Evolutionary conservation across 2,329 filamentous ascomycete genomes (phyloP), one percentile per base, ranked within the genome.

Genomic region (Chaetothyriales sp.): DNA sequence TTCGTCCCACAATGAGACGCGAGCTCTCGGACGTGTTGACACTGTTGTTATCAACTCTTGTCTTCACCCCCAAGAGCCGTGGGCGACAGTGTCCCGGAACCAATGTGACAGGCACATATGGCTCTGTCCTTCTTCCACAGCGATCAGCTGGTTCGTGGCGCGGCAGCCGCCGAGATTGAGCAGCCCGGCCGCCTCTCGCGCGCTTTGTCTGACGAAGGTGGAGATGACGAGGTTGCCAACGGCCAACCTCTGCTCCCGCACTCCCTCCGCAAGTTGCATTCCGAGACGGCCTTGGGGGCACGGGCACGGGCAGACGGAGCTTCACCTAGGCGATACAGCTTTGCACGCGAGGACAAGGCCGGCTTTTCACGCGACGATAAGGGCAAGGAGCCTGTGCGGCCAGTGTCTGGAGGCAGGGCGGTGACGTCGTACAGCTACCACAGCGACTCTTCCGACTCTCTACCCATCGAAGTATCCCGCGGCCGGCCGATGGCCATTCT

Each of bases 91-190:
- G 10, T 39, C 12, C 12, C 32, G 32, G 32, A 39, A 39, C 12
- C 32, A 15, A 39, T 39, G 32, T 39, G 32, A 39, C 32, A 15
- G 22, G 19, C 19, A 26, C 43, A 26, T 6, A 47, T 47, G 45
- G 45, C 45, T 12, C 28, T 47, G 26, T 47, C 45, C 20, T 47
- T 47, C 45, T 47, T 47, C 26, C 45, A 47, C 26, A 20, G 25
- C 19, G 45, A 28, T 19, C 45, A 47, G 26, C 45, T 47, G 18
- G 45, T 28, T 8, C 19, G 26, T 9, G 45, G 45, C 18, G 26
- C 28, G 8, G 20, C 22, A 28, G 45, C 26, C 10, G 20, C 22
- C 6, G 45, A 47, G 28, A 39, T 39, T 39, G 32, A 39, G 10
- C 32, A 39, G 10, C 32, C 32, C 32, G 32, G 3, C 10, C 32